Percentiles rank a stretch among this genome's conserved stretches.
Conservation (phyloP, 1,284 basidiomycete genomes). For the Cutaneotrichosporon sp. region DNA sequence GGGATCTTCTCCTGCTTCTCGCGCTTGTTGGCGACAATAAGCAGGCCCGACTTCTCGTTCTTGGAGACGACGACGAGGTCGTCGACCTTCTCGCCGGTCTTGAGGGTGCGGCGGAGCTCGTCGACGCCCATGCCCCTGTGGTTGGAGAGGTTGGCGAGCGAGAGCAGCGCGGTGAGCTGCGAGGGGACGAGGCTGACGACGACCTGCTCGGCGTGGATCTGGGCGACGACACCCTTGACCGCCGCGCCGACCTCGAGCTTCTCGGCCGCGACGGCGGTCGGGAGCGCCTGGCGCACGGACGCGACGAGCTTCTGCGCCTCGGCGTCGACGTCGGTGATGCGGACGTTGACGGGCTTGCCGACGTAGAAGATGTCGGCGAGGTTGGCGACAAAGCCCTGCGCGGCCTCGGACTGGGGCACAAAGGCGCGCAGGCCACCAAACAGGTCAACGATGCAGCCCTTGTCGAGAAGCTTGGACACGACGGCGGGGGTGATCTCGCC, state of each 20-base stretch:
- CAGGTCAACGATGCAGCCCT: constrained; percentile 79
- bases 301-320: constrained; percentile 71
- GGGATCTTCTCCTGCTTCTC: constrained; percentile 54
- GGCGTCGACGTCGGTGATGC: constrained; percentile 71
- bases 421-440: constrained; percentile 87
- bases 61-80: constrained; percentile 87
- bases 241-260: constrained; percentile 73
- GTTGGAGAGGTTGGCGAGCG: constrained; percentile 84
- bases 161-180: constrained; percentile 76
- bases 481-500: constrained; percentile 81
- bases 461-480: constrained; percentile 76
- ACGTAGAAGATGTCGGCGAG: constrained; percentile 70
- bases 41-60: constrained; percentile 80
- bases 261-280: constrained; percentile 63
- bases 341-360: constrained; percentile 84
- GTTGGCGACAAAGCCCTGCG: constrained; percentile 66
- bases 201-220: constrained; percentile 82
- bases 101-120: constrained; percentile 69
- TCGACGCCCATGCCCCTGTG: constrained; percentile 67
- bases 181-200: constrained; percentile 71
- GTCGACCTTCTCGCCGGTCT: constrained; percentile 70
- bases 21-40: constrained; percentile 72
- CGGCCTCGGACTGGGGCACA: constrained; percentile 77
- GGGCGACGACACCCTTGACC: constrained; percentile 68
- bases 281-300: constrained; percentile 80